These are phyloP conservation scores for Conringia planisiliqua DNA, from an alignment of 345 rosid species.

Conservation along the genomic window DNA sequence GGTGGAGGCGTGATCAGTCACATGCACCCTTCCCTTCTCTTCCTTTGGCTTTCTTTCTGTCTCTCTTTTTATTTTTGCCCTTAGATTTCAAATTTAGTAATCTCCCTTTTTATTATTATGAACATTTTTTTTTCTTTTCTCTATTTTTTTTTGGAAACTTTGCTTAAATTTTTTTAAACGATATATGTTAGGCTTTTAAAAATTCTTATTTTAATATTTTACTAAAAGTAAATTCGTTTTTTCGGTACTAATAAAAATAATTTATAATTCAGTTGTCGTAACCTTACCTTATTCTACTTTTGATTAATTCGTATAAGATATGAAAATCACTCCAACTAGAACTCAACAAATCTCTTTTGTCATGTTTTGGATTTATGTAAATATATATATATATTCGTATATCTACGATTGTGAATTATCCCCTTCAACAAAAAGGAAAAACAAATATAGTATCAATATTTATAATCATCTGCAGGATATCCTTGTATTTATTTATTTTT, in stretches of 20 bases:
- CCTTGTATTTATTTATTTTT: background rate
- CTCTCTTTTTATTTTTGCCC: background rate
- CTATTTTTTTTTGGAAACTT: background rate
- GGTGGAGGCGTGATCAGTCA: constrained; percentile 41
- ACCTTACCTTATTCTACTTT: background rate
- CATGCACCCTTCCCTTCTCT: constrained; percentile 17
- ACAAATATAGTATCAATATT: background rate
- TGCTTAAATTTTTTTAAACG: background rate
- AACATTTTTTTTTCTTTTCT: too few relatives aligned
- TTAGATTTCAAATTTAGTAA: constrained; percentile 26
- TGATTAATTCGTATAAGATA: constrained; percentile 1
- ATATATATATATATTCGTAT: background rate
- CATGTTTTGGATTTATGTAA: constrained; percentile 1
- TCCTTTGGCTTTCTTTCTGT: constrained; percentile 5
- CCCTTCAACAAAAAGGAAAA: background rate
- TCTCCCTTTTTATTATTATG: background rate
- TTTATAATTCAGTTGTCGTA: background rate
- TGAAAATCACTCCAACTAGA: background rate
- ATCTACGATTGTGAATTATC: background rate
- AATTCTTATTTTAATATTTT: background rate
- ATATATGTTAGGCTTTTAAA: background rate
- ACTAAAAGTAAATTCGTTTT: background rate
- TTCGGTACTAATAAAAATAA: background rate
- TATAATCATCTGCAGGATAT: background rate
- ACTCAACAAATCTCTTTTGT: background rate